A percentile compares a stretch with the other conserved stretches of the same genome.
phyloP scores from a whole-genome alignment of 78 protist species.

The Isochrysis galbana region DNA sequence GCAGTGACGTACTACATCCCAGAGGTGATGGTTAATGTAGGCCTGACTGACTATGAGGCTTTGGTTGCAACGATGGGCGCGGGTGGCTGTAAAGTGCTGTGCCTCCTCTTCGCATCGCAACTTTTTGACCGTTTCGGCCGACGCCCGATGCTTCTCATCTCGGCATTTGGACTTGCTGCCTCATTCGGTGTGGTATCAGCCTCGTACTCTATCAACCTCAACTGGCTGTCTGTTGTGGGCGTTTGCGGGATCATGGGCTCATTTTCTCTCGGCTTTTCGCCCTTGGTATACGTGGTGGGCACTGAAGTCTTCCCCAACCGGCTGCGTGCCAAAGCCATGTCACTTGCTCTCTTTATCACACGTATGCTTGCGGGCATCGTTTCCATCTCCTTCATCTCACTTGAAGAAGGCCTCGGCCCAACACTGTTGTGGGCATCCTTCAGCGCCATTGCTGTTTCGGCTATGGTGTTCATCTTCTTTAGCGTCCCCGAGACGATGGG shows the following conservation, averaged over 20 bases:
- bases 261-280: slow-evolving; percentile 21
- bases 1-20: neutral
- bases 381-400: neutral
- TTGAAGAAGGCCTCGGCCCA: neutral
- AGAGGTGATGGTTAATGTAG: neutral
- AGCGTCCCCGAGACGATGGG: neutral
- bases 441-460: neutral
- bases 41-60: neutral
- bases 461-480: neutral
- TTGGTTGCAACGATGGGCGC: neutral
- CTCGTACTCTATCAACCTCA: neutral
- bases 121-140: neutral
- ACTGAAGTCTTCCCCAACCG: neutral
- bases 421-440: neutral
- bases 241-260: neutral
- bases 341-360: neutral
- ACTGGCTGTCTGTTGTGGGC: neutral
- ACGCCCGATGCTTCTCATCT: neutral
- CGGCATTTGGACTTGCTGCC: neutral
- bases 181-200: neutral
- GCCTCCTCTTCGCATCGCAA: neutral
- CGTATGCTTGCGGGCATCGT: neutral
- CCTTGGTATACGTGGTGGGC: neutral
- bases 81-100: neutral
- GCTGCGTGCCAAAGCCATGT: slow-evolving; percentile 17